phyloP scores from a whole-genome alignment of 495 filamentous ascomycete species.

The Penicillium riverlandense region DNA sequence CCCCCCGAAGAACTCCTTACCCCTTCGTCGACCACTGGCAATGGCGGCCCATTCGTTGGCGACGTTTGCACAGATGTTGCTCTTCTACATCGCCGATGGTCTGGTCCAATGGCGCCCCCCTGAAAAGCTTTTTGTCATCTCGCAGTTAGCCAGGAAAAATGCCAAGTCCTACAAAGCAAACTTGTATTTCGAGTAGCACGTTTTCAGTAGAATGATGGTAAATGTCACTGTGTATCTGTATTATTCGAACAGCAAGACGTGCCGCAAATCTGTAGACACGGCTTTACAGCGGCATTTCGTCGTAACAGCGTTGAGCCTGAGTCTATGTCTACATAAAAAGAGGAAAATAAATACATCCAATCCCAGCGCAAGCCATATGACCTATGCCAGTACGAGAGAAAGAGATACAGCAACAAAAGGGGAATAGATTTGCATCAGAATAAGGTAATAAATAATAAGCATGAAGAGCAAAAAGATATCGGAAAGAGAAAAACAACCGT shows the following conservation, averaged over 20 bases:
- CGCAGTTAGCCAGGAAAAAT: slow-evolving; percentile 17
- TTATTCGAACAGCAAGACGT: too few relatives aligned
- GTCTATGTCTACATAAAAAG: too few relatives aligned
- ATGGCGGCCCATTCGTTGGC: slow-evolving; percentile 4
- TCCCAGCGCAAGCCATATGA: too few relatives aligned
- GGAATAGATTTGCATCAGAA: background rate
- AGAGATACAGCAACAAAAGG: background rate
- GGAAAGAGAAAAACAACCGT: too few relatives aligned
- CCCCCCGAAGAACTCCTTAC: slow-evolving; percentile 5
- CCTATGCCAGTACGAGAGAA: background rate
- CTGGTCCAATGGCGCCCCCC: background rate
- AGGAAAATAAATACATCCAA: too few relatives aligned
- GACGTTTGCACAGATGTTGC: slow-evolving; percentile 2
- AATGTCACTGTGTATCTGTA: background rate
- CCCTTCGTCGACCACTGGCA: slow-evolving; percentile 2
- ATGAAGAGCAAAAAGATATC: too few relatives aligned
- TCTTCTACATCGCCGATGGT: slow-evolving; percentile 1
- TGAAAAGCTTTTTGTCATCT: slow-evolving; percentile 9
- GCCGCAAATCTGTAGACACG: too few relatives aligned
- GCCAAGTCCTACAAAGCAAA: slow-evolving; percentile 1
- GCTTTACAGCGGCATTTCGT: too few relatives aligned
- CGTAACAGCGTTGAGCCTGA: too few relatives aligned
- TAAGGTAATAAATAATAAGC: too few relatives aligned
- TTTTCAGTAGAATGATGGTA: background rate
- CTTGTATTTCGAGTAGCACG: background rate